Evolutionary conservation across 768 basidiomycete species (phyloP), one percentile per base, ranked within the genome.

Genomic region (Panaeolus cyanescens): DNA sequence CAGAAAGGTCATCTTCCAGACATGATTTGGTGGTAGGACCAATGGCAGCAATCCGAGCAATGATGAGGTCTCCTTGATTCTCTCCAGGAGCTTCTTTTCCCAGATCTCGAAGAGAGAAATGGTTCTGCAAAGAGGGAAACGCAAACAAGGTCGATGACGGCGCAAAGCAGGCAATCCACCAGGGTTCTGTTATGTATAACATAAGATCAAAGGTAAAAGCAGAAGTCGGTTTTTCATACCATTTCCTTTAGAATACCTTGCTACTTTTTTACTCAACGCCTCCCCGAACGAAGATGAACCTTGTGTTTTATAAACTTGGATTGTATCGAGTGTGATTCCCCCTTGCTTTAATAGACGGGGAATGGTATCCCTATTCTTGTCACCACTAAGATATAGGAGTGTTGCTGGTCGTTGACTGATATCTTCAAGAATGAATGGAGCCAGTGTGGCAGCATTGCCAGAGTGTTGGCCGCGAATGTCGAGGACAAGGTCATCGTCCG

Each of bases 321-420:
- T 65, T 12, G 78, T 61, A 4, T 79, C 75, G 31, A 91, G 69
- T 32, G 65, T 65, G 1, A 91, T 69, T 1, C 78, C 78, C 0
- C 75, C 81, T 0, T 75, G 76, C 0, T 63, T 59, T 34, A 95
- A 74, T 8, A 87, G 78, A 15, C 63, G 74, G 0, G 84, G 74
- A 1, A 95, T 72, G 0, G 84, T 88, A 63, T 93, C 91, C 17
- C 85, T 79, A 61, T 92, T 93, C 78, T 95, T 96, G 80, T 95
- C 94, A 20, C 93, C 93, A 10, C 87, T 92, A 8, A 96, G 80
- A 70, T 93, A 94, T 5, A 95, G 71, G 54, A 95, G 68, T 31
- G 69, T 78, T 33, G 60, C 66, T 5, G 62, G 66, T 59, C 59
- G 59, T 17, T 34, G 54, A 45, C 65, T 56, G 8, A 71, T 20